Base-by-base conservation (phyloP, 768 basidiomycete genomes). In the Mycena amicta region DNA sequence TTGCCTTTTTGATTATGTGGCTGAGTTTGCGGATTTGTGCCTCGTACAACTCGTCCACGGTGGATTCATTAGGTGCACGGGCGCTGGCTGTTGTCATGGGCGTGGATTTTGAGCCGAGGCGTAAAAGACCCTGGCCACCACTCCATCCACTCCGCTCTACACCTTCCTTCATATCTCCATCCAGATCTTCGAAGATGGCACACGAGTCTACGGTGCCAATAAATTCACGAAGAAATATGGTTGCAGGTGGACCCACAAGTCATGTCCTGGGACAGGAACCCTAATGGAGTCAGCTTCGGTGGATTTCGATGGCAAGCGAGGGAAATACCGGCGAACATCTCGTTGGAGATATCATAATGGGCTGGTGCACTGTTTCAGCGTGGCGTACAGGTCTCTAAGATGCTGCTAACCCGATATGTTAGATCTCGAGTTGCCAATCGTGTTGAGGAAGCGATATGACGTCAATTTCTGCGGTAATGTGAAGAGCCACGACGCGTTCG, bases 331-430 rank as follows among this genome's bases (percentile, higher is more conserved):
- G 78, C 76, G 67, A 90, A 90, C 88, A 90, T 89, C 6, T 79
- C 81, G 67, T 92, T 91, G 4, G 86, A 87, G 50, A 90, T 86
- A 67, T 92, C 90, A 68, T 92, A 90, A 69, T 90, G 89, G 3
- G 88, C 87, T 51, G n/a, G 47, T 25, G 47, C 20, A 23, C 16
- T 31, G 20, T 23, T 30, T 52, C 13, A 33, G 47, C 12, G 6
- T 31, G 46, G 22, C 16, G 22, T 3, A 56, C 15, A 52, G 11
- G 16, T 5, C 5, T 16, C 2, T 18, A 27, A 13, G 25, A 20
- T 16, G 12, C 29, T 2, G n/a, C 50, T 31, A 28, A 56, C 54
- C 61, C 31, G 84, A 84, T 60, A 90, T 88, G 66, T 90, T 90
- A 16, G 80, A 82, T 5, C 83, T 76, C 8, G 85, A 82, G 67